Base-by-base conservation (phyloP, 306 rosid species). In the Dalbergia oliveri region DNA sequence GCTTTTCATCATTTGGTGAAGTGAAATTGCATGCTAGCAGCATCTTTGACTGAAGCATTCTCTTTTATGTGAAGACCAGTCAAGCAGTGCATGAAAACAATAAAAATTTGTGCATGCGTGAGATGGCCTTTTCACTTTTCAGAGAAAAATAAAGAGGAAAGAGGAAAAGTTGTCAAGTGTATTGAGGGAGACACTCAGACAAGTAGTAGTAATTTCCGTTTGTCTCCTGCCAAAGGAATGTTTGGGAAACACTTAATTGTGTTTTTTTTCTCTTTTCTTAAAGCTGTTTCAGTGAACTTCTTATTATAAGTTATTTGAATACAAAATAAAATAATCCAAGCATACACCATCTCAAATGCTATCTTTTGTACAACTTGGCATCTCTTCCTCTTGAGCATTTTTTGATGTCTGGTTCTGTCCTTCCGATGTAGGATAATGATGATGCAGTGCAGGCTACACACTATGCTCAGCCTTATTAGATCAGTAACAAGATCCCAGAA, bases 121-220 rank as follows among this genome's bases (percentile, higher is more conserved):
- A 70, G 60, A 59, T 77, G 54, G 13, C 64, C 72, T 78, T 80
- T 79, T 84, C 77, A 79, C 84, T 79, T 86, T 86, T 79, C 83
- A 79, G 83, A 77, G 75, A 11, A 57, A 61, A 65, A 31, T 19
- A 56, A 12, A 1, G 13, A 6, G 31, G 8, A 58, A 67, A 73
- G 8, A 18, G 18, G 33, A 31, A 73, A 73, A 69, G 45, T 57
- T 72, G 51, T 23, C 58, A 4, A 23, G 39, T 53, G 15, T 16
- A 53, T 61, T 70, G 72, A 21, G 45, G 53, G 19, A 69, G 64
- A 69, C 35, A 62, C 19, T 15, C 21, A 15, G 58, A 53, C 7
- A 54, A 34, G 50, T n/a, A 3, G 16, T n/a, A 72, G 77, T 59
- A 8, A 43, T 69, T 79, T 67, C 56, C 44, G 54, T 11, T 31